A percentile compares a stretch with the other conserved stretches of the same genome.
Evolutionary conservation across 371 early-diverging fungal genomes (phyloP).

Genomic region (Chytridium lagenaria): DNA sequence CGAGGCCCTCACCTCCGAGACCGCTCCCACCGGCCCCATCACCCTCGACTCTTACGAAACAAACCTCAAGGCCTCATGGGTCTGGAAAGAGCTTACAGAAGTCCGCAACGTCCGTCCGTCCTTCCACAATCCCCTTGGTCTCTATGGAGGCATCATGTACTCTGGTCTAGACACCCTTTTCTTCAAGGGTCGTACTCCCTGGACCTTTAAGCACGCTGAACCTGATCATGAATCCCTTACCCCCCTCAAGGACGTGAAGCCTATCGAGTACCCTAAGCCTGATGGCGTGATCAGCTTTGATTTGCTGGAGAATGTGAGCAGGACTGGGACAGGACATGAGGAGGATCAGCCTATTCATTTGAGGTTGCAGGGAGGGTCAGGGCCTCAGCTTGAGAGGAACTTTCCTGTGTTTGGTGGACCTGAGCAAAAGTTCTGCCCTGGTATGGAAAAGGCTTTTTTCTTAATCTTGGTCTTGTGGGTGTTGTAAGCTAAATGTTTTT

Average conservation of each 20-base stretch:
- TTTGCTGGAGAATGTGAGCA: constrained; percentile 87
- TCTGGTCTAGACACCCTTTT: constrained; percentile 90
- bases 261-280: constrained; percentile 97
- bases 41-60: constrained; percentile 80
- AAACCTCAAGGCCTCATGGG: constrained; percentile 85
- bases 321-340: constrained; percentile 94
- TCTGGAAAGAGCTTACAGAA: constrained; percentile 89
- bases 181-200: constrained; percentile 89
- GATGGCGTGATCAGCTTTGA: constrained; percentile 95
- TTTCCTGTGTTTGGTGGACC: constrained; percentile 90
- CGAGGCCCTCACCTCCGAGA: constrained; percentile 57
- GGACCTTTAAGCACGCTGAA: constrained; percentile 88
- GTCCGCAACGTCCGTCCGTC: constrained; percentile 94
- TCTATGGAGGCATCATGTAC: constrained; percentile 86
- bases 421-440: constrained; percentile 97
- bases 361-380: constrained; percentile 64
- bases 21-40: constrained; percentile 37
- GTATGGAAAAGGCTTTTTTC: constrained; percentile 42
- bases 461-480: background rate
- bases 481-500: background rate
- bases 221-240: constrained; percentile 83
- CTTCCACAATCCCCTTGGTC: constrained; percentile 88
- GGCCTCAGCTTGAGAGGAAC: constrained; percentile 84
- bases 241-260: constrained; percentile 63
- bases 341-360: constrained; percentile 97